phyloP scores from a whole-genome alignment of 495 filamentous ascomycete genomes.

The Neurospora sp. region DNA sequence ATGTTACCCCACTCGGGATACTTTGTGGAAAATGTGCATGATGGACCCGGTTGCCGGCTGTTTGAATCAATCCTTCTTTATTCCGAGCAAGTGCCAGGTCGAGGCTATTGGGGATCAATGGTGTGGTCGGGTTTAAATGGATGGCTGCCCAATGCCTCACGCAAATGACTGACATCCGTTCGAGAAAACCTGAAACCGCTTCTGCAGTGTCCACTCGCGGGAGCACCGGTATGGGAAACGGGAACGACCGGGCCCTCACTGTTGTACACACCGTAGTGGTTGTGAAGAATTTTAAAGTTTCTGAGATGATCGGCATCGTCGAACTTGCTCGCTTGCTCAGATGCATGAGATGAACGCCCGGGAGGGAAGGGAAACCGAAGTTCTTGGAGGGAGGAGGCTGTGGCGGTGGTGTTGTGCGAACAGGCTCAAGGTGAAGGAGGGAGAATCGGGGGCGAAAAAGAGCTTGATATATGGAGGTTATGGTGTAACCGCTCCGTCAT shows the following conservation, averaged over 20 bases:
- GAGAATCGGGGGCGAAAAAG: neutral
- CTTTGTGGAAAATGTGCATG: neutral
- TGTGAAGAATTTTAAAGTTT: neutral
- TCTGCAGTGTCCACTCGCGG: neutral
- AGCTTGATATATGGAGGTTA: neutral
- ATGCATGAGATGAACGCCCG: neutral
- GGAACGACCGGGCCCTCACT: neutral
- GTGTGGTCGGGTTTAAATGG: neutral
- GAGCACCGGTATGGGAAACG: neutral
- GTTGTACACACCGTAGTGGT: neutral
- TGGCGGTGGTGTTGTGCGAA: neutral
- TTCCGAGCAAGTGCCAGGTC: neutral
- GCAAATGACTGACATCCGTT: neutral
- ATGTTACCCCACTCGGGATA: neutral
- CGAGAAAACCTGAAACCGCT: neutral
- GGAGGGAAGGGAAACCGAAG: neutral
- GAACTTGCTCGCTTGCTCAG: neutral
- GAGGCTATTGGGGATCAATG: neutral
- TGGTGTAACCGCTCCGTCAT: neutral
- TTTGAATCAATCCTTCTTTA: neutral
- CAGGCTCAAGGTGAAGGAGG: neutral
- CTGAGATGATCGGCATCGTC: neutral
- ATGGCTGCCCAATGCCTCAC: neutral
- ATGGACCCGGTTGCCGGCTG: neutral
- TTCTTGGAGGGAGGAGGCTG: neutral